Conservation (phyloP, 139 green algal genomes). For the Monoraphidium neglectum region DNA sequence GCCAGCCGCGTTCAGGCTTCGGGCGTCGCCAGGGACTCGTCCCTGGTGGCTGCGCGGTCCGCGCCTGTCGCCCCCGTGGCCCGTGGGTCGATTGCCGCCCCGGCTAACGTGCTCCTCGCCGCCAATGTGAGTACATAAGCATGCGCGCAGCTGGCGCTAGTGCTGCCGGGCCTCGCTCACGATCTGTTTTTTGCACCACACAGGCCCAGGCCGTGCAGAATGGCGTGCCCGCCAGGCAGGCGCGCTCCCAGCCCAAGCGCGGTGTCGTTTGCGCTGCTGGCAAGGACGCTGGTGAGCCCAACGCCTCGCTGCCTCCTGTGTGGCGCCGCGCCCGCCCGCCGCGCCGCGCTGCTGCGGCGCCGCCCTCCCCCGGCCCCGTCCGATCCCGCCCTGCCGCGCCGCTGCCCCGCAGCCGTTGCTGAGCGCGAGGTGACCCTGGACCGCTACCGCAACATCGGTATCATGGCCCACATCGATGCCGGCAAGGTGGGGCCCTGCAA, state of each 20-base stretch:
- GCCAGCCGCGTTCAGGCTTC: too few relatives aligned
- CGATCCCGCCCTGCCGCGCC: not conserved
- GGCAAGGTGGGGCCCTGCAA: constrained; percentile 69
- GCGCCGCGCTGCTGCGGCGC: not conserved
- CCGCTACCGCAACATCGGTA: constrained; percentile 99
- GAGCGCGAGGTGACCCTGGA: constrained; percentile 66
- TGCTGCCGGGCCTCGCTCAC: not conserved
- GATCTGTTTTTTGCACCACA: not conserved
- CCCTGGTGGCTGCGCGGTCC: too few relatives aligned
- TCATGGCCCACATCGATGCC: constrained; percentile 98
- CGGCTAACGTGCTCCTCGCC: too few relatives aligned
- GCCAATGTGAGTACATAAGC: too few relatives aligned
- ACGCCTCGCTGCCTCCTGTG: not conserved
- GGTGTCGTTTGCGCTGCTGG: constrained; percentile 31
- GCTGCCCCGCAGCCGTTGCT: not conserved
- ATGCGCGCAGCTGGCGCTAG: too few relatives aligned
- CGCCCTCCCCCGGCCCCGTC: not conserved
- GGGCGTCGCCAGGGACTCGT: too few relatives aligned
- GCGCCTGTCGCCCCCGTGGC: not conserved
- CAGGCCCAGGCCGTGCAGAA: not conserved
- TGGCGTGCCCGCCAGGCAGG: not conserved
- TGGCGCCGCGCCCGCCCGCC: not conserved
- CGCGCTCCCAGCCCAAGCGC: not conserved
- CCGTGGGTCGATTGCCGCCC: not conserved
- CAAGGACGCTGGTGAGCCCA: constrained; percentile 31